These are phyloP conservation scores for Haplographium delicatum DNA, from an alignment of 495 filamentous ascomycete species.

Conservation along the genomic window DNA sequence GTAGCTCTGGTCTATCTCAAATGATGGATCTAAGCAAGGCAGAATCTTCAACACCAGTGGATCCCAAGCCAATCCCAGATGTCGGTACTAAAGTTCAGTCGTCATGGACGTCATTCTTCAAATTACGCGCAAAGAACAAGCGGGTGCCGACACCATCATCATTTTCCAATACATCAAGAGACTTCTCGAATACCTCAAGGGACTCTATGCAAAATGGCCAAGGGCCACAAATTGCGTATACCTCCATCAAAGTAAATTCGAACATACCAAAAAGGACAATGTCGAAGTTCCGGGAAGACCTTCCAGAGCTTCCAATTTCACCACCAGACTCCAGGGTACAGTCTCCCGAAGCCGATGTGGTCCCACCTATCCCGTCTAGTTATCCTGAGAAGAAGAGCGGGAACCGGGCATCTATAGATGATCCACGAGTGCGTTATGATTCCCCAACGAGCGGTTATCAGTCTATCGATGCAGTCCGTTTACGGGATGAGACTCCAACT, in stretches of 20 bases:
- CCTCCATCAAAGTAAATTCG: conserved; percentile 30
- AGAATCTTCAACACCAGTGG: conserved; percentile 29
- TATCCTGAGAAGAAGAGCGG: conserved; percentile 18
- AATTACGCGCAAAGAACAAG: conserved; percentile 54
- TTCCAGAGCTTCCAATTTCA: conserved; percentile 77
- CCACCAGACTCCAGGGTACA: conserved; percentile 77
- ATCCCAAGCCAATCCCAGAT: conserved; percentile 34
- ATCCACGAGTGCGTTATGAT: conserved; percentile 33
- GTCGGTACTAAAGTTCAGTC: conserved; percentile 35
- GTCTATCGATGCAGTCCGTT: conserved; percentile 30
- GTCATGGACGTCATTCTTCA: conserved; percentile 70
- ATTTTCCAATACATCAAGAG: conserved; percentile 80
- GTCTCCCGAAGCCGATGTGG: conserved; percentile 55
- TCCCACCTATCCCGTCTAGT: conserved; percentile 32
- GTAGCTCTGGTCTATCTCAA: conserved; percentile 50
- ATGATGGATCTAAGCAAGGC: conserved; percentile 39
- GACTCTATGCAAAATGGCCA: conserved; percentile 55
- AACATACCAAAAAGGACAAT: conserved; percentile 63
- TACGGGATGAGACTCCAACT: conserved; percentile 25
- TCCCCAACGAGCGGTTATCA: conserved; percentile 42
- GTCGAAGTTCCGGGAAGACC: conserved; percentile 90
- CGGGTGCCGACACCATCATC: conserved; percentile 50
- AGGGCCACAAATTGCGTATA: conserved; percentile 27
- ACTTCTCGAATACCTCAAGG: conserved; percentile 82
- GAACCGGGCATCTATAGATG: conserved; percentile 27